Conservation (phyloP, 1,284 basidiomycete genomes). For the Tilletia caries region DNA sequence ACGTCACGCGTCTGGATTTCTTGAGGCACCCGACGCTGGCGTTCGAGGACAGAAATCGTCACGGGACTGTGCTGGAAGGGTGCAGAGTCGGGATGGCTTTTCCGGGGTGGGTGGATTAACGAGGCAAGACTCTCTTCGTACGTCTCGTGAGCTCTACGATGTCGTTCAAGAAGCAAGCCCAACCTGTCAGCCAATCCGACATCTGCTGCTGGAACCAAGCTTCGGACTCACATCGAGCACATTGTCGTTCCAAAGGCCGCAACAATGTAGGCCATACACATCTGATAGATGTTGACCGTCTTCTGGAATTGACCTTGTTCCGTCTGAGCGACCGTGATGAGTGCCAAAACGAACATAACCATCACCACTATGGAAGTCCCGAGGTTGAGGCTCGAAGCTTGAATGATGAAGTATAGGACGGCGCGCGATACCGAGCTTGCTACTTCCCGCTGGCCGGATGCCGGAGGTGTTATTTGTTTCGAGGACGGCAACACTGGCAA, state of each 20-base stretch:
- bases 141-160: constrained; percentile 1
- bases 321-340: neutral
- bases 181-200: no score
- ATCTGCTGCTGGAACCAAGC: neutral
- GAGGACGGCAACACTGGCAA: no score
- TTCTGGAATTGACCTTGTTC: neutral
- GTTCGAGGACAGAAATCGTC: neutral
- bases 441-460: no score
- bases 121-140: constrained; percentile 1
- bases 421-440: neutral
- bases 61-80: neutral
- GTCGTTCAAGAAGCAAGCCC: no score
- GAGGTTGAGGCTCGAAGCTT: neutral
- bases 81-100: neutral
- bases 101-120: neutral
- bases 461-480: no score
- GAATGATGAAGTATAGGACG: neutral
- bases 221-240: neutral
- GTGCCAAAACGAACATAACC: neutral
- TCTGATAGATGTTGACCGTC: neutral
- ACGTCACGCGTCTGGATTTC: neutral
- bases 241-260: constrained; percentile 4
- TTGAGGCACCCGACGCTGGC: neutral
- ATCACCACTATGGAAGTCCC: neutral
- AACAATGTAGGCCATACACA: neutral